Conservation (phyloP, 768 basidiomycete genomes). For the Cystobasidium ongulense region DNA sequence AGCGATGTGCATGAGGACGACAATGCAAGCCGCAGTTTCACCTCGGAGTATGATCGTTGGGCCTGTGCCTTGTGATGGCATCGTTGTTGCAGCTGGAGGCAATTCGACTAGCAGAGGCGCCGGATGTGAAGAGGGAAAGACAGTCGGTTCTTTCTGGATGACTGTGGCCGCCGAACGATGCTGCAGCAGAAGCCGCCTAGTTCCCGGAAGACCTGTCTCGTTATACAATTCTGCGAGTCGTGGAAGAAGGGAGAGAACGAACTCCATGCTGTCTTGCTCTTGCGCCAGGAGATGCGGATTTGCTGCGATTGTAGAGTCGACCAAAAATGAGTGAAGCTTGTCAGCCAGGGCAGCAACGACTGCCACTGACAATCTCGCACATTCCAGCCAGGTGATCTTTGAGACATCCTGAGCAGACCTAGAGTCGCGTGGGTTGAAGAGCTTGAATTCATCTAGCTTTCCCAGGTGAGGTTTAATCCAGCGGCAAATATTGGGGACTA, state of each 20-base stretch:
- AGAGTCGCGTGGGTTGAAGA: slow-evolving; percentile 56
- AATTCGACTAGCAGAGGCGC: slow-evolving; percentile 65
- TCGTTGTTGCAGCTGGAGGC: slow-evolving; percentile 38
- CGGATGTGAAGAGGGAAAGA: slow-evolving; percentile 89
- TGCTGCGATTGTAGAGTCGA: slow-evolving; percentile 57
- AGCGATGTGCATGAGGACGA: slow-evolving; percentile 71
- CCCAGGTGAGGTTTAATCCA: slow-evolving; percentile 97
- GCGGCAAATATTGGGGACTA: slow-evolving; percentile 77
- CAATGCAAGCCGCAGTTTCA: slow-evolving; percentile 74
- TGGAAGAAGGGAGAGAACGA: slow-evolving; percentile 69
- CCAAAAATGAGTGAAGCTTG: slow-evolving; percentile 71
- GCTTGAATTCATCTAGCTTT: slow-evolving; percentile 71
- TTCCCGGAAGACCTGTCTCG: slow-evolving; percentile 65
- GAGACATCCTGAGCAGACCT: slow-evolving; percentile 62
- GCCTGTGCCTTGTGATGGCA: slow-evolving; percentile 56
- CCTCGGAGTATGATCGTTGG: slow-evolving; percentile 58
- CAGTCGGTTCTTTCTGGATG: slow-evolving; percentile 59
- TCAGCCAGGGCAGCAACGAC: slow-evolving; percentile 83
- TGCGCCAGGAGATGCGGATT: slow-evolving; percentile 60
- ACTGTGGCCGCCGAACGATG: slow-evolving; percentile 56
- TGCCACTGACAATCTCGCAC: slow-evolving; percentile 77
- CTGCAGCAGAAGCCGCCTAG: slow-evolving; percentile 62
- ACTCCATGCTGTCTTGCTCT: slow-evolving; percentile 89
- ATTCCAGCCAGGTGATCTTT: slow-evolving; percentile 81
- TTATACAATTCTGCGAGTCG: slow-evolving; percentile 77